Conservation (phyloP, 495 filamentous ascomycete species). For the Chaetomium fimeti region DNA sequence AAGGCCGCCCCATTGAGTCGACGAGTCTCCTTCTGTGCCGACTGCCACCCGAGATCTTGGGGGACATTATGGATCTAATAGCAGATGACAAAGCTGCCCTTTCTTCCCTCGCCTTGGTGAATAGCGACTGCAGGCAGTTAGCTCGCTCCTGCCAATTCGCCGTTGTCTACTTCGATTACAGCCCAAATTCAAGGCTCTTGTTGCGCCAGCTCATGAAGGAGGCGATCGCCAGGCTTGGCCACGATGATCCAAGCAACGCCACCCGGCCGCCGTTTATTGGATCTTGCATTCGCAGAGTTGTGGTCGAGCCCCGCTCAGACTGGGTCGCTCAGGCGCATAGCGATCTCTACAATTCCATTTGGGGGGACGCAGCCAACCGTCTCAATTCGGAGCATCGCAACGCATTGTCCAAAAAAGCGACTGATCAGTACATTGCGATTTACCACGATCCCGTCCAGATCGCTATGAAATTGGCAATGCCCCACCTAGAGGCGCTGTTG, state of each 20-base stretch:
- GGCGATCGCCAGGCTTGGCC: slow-evolving; percentile 1
- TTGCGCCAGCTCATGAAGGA: slow-evolving; percentile 5
- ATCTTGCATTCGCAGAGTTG: slow-evolving; percentile 5
- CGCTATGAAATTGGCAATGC: slow-evolving; percentile 1
- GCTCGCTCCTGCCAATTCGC: slow-evolving; percentile 2
- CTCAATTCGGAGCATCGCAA: slow-evolving; percentile 3
- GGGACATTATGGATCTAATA: slow-evolving; percentile 4
- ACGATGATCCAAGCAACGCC: slow-evolving; percentile 1
- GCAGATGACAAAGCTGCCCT: slow-evolving; percentile 2
- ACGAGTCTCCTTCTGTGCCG: slow-evolving; percentile 5
- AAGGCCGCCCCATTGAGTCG: neutral
- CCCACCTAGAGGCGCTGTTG: slow-evolving; percentile 2
- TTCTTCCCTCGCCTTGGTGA: neutral
- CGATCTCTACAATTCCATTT: neutral
- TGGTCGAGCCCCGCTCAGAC: neutral
- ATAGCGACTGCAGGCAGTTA: slow-evolving; percentile 4
- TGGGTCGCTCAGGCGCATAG: slow-evolving; percentile 1
- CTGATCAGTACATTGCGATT: neutral
- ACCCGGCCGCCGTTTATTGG: slow-evolving; percentile 4
- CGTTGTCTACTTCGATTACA: slow-evolving; percentile 3
- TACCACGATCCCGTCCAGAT: neutral
- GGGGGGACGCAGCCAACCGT: neutral
- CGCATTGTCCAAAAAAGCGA: slow-evolving; percentile 2
- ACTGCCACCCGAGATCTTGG: slow-evolving; percentile 4
- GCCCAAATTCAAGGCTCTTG: slow-evolving; percentile 1